Conservation (phyloP, 306 rosid species). For the Erythrophleum fordii region DNA sequence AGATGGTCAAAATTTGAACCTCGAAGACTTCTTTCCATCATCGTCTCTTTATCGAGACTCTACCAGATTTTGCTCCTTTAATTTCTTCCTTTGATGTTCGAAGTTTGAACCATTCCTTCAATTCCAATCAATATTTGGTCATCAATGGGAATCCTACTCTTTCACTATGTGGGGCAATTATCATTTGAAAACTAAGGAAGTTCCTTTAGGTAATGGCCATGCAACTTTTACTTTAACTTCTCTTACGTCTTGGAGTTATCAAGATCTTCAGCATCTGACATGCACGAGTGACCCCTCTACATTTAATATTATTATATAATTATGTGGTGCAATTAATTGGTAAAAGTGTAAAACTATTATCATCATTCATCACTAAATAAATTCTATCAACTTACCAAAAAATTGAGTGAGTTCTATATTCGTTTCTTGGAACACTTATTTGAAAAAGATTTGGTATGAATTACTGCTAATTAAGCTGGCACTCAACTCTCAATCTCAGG, state of each 20-base stretch:
- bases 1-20: conserved; percentile 92
- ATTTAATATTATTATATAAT: neutral
- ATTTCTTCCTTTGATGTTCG: too few species aligned
- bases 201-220: conserved; percentile 54
- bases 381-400: too few species aligned
- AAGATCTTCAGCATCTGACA: conserved; percentile 41
- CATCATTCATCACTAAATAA: too few species aligned
- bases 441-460: too few species aligned
- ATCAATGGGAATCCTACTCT: conserved; percentile 46
- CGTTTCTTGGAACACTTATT: too few species aligned
- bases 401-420: too few species aligned
- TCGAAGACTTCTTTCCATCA: conserved; percentile 89
- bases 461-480: too few species aligned
- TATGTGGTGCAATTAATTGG: too few species aligned
- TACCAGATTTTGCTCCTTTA: conserved; percentile 52
- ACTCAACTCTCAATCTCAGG: neutral
- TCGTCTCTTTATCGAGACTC: conserved; percentile 95
- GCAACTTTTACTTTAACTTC: conserved; percentile 55
- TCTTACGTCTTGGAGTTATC: conserved; percentile 39
- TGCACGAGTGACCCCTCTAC: conserved; percentile 44
- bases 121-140: conserved; percentile 47
- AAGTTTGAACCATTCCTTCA: conserved; percentile 60
- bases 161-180: conserved; percentile 34
- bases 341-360: too few species aligned
- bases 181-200: conserved; percentile 39